Percentiles rank a stretch among this genome's conserved stretches.
Conservation (phyloP, 2,329 filamentous ascomycete species). For the Bipolaris oryzae region DNA sequence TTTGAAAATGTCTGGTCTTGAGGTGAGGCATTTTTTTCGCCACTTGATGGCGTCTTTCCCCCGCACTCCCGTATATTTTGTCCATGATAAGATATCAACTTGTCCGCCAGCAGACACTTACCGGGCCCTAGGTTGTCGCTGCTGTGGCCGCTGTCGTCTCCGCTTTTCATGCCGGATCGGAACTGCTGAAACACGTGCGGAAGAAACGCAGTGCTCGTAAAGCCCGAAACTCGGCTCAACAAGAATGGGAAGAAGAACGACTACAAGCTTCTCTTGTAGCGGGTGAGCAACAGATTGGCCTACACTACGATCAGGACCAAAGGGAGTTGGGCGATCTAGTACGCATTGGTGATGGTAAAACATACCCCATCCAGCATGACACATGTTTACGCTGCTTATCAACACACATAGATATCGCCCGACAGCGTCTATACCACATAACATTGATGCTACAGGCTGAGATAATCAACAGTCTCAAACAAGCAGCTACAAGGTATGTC, state of each 20-base stretch:
- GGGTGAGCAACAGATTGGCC: slow-evolving; percentile 45
- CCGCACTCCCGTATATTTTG: neutral
- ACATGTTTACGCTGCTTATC: neutral
- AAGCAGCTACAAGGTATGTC: slow-evolving; percentile 41
- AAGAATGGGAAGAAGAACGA: slow-evolving; percentile 46
- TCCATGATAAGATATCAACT: neutral
- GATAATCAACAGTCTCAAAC: slow-evolving; percentile 48
- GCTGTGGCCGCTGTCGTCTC: slow-evolving; percentile 52
- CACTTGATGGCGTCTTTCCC: no score
- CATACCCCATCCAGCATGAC: slow-evolving; percentile 15
- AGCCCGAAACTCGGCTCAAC: slow-evolving; percentile 27
- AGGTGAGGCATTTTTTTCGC: slow-evolving; percentile 27
- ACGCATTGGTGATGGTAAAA: slow-evolving; percentile 49
- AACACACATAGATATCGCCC: slow-evolving; percentile 38
- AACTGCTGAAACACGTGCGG: slow-evolving; percentile 46
- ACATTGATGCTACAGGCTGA: slow-evolving; percentile 50
- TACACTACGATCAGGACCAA: slow-evolving; percentile 42
- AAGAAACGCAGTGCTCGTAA: slow-evolving; percentile 42
- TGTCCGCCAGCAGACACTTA: neutral
- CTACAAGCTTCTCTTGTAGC: slow-evolving; percentile 48
- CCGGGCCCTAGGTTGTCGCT: slow-evolving; percentile 42
- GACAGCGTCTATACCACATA: slow-evolving; percentile 47
- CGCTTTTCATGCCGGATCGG: slow-evolving; percentile 51
- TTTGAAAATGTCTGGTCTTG: slow-evolving; percentile 34
- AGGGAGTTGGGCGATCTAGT: slow-evolving; percentile 46